Evolutionary conservation across 768 basidiomycete species (phyloP), one percentile per base, ranked within the genome.

Genomic region (Russula griseocarnosa): DNA sequence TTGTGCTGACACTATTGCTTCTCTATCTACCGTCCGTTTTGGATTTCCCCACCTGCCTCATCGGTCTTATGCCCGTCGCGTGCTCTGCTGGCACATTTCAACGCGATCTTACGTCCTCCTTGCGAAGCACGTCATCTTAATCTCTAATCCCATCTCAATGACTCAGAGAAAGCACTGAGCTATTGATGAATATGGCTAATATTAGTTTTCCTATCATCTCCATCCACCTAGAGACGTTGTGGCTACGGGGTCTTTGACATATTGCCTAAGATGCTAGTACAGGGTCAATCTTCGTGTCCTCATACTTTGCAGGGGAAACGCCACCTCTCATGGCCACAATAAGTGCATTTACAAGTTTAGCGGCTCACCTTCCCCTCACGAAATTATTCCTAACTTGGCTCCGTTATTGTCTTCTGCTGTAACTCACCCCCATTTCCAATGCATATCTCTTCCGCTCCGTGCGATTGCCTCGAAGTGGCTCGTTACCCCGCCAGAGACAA

Each of bases 11-110:
- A 46, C 22, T 26, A 24, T 18, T 7, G 11, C 36, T 40, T 59
- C 26, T 51, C 26, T 34, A 11, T 44, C 30, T 10, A 32, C 42
- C 7, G 34, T 6, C 50, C n/a, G 46, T 46, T 47, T 51, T 42
- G 8, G 32, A 24, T 46, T 34, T 2, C 34, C 44, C 28, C 50
- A 46, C 50, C 20, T 24, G 50, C 36, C 58, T 46, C 44, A 38
- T 64, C 52, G 3, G 52, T 55, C 51, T 20, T 40, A 36, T 53
- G 22, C 32, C n/a, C 52, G 30, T 38, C 38, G 44, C 32, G 54
- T 55, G 63, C 38, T 60, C 47, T 24, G 63, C 59, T 65, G 63
- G 63, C 63, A 60, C 53, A 4, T 36, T 42, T 8, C 32, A 40
- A 6, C 14, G 32, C 20, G 0, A 30, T 26, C 7, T 20, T 36